phyloP scores from a whole-genome alignment of 805 yeast genomes.

The Monosporozyma unispora region DNA sequence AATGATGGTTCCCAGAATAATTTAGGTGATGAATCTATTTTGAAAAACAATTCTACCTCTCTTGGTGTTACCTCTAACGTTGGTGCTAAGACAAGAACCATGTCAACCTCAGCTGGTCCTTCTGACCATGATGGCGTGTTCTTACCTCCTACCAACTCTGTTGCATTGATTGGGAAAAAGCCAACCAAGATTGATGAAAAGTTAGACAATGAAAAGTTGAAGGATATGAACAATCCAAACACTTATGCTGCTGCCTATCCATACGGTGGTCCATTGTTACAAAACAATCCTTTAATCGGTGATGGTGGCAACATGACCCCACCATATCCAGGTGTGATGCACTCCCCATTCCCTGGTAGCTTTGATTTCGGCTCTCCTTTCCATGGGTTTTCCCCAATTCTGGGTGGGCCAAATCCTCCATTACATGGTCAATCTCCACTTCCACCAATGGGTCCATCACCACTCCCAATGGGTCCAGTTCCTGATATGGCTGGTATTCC shows the following conservation, averaged over 20 bases:
- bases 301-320: slow-evolving; percentile 19
- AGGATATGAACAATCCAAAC: slow-evolving; percentile 10
- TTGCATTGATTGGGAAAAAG: neutral
- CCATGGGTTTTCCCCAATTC: slow-evolving; percentile 27
- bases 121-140: slow-evolving; percentile 12
- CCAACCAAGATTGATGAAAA: slow-evolving; percentile 12
- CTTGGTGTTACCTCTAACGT: slow-evolving; percentile 7
- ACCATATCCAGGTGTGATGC: slow-evolving; percentile 16
- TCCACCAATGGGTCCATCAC: slow-evolving; percentile 12
- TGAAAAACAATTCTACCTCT: neutral
- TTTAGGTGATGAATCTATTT: neutral
- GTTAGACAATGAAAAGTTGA: slow-evolving; percentile 1
- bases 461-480: slow-evolving; percentile 10
- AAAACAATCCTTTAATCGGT: slow-evolving; percentile 22
- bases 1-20: slow-evolving; percentile 1
- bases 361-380: slow-evolving; percentile 29
- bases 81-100: slow-evolving; percentile 18
- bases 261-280: slow-evolving; percentile 27
- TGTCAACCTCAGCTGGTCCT: slow-evolving; percentile 21
- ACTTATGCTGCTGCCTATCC: slow-evolving; percentile 28
- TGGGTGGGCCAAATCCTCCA: slow-evolving; percentile 22
- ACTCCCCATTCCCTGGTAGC: slow-evolving; percentile 27
- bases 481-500: slow-evolving; percentile 2
- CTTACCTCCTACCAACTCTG: slow-evolving; percentile 3
- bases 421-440: slow-evolving; percentile 16